Evolutionary conservation across 768 basidiomycete genomes (phyloP).

Genomic region (Xerocomellus intermedius): DNA sequence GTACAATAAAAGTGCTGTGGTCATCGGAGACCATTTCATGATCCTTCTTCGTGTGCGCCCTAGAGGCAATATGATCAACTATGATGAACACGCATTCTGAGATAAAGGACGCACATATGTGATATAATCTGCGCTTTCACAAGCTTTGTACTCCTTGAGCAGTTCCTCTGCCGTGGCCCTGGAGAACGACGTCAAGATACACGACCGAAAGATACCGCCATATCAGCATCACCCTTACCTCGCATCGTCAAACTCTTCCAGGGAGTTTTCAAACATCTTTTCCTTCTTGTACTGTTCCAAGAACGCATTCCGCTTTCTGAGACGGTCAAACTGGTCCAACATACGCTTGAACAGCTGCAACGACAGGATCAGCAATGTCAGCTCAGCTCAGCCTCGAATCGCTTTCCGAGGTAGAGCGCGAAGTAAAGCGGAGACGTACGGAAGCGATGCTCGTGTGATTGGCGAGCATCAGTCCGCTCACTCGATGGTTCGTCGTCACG

Average conservation of each 20-base stretch:
- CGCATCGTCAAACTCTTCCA: constrained; percentile 98
- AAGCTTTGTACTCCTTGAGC: constrained; percentile 92
- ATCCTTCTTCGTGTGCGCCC: constrained; percentile 37
- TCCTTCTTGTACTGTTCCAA: constrained; percentile 98
- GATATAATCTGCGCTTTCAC: constrained; percentile 94
- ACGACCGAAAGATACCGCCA: background rate
- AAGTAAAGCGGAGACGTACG: constrained; percentile 43
- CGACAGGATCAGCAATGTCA: background rate
- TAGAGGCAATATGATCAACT: constrained; percentile 10
- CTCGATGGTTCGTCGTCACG: constrained; percentile 83
- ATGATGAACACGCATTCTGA: background rate
- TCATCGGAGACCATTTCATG: constrained; percentile 8
- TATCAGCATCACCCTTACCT: constrained; percentile 48
- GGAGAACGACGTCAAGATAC: constrained; percentile 1
- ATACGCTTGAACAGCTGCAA: constrained; percentile 89
- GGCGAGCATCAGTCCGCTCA: constrained; percentile 97
- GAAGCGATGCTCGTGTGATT: constrained; percentile 99
- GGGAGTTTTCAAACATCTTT: constrained; percentile 87
- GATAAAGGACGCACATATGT: constrained; percentile 57
- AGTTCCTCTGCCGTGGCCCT: constrained; percentile 87
- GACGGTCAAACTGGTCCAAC: constrained; percentile 90
- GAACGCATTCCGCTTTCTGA: constrained; percentile 88
- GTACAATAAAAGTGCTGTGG: background rate
- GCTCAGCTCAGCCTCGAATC: background rate
- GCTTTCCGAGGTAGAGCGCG: too few relatives aligned